phyloP scores from a whole-genome alignment of 805 yeast species.

The Candida xiaguanensis region DNA sequence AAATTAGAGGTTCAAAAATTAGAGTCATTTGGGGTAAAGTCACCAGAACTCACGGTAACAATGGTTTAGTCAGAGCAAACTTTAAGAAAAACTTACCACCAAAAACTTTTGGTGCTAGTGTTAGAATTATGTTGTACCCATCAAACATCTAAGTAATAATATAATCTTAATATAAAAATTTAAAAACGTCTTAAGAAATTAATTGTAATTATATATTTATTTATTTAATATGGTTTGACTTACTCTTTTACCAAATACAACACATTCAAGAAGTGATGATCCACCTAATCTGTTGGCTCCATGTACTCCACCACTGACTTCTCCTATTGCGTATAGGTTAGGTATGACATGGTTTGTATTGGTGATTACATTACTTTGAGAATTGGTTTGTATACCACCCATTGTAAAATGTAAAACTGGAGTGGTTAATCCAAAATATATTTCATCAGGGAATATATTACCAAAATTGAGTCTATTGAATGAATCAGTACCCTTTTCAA shows the following conservation, averaged over 20 bases:
- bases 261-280: conserved; percentile 55
- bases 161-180: not conserved
- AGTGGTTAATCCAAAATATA: conserved; percentile 51
- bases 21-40: conserved; percentile 99
- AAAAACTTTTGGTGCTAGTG: conserved; percentile 99
- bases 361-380: conserved; percentile 38
- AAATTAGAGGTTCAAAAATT: conserved; percentile 97
- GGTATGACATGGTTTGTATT: conserved; percentile 27
- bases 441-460: conserved; percentile 12
- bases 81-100: conserved; percentile 99
- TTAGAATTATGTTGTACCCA: conserved; percentile 99
- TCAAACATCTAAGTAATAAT: conserved; percentile 85
- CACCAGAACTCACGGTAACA: conserved; percentile 98
- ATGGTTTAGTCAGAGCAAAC: conserved; percentile 97
- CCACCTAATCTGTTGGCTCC: conserved; percentile 63
- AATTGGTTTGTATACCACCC: conserved; percentile 64
- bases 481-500: conserved; percentile 18
- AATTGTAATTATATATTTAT: too few relatives aligned
- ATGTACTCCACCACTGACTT: conserved; percentile 66
- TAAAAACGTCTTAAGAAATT: not conserved
- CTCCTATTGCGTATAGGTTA: conserved; percentile 63
- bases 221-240: conserved; percentile 3
- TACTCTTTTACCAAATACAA: conserved; percentile 46
- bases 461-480: conserved; percentile 34
- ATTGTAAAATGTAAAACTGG: conserved; percentile 67